These are phyloP conservation scores for Eucalyptus dawsonii DNA, from an alignment of 345 rosid genomes.

Conservation along the genomic window DNA sequence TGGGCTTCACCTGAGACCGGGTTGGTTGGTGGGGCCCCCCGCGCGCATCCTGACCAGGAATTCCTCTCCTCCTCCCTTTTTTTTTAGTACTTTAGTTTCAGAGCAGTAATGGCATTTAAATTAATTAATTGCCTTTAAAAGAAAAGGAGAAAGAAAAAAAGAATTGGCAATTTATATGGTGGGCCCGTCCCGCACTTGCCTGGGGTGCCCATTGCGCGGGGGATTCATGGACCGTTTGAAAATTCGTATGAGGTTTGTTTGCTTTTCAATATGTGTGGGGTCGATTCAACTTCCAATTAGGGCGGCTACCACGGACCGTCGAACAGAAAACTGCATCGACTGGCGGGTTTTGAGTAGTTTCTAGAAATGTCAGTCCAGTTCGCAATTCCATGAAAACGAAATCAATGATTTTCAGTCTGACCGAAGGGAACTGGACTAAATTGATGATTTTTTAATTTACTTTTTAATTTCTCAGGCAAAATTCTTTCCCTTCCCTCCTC, in stretches of 20 bases:
- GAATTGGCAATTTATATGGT: neutral
- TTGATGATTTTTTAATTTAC: no score
- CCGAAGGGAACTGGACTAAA: fast-evolving
- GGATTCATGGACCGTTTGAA: neutral
- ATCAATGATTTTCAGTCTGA: no score
- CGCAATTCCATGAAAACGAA: fast-evolving
- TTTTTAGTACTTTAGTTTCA: neutral
- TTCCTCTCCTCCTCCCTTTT: neutral
- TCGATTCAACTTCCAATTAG: neutral
- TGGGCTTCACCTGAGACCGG: neutral
- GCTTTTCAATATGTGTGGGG: neutral
- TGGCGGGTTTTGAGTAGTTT: no score
- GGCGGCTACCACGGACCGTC: fast-evolving
- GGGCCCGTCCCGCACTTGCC: neutral
- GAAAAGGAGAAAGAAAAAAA: neutral
- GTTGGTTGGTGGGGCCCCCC: neutral
- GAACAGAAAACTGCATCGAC: no score
- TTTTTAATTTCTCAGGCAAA: no score
- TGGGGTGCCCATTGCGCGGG: neutral
- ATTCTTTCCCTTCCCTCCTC: neutral
- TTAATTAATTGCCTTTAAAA: neutral
- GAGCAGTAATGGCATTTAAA: neutral
- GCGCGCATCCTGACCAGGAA: neutral
- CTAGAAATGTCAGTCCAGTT: no score
- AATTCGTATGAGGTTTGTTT: neutral